Base-by-base conservation (phyloP, 257 asterid genomes). In the Cinchona pubescens region DNA sequence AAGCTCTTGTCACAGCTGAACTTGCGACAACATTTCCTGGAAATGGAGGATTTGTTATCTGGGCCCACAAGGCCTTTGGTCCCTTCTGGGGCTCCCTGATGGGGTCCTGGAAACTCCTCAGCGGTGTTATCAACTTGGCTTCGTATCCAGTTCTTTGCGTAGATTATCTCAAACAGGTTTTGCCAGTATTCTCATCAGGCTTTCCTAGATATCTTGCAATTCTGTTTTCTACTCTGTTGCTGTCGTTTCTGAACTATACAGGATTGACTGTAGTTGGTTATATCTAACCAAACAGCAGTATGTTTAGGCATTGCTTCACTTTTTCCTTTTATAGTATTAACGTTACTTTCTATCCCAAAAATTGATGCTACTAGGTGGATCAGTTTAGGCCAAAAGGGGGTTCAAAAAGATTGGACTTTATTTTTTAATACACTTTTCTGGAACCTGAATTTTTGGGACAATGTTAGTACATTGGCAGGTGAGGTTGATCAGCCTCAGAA, bases 391-490 rank as follows among this genome's bases (percentile, higher is more conserved):
- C 88, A 87, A 38, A 63, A 49, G 2, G 91, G 88, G 3, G 85
- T 86, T 15, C 80, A 87, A 11, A 92, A 75, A 59, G 88, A 92
- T 67, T 92, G 96, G 96, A 89, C 72, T 1, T 56, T 87, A 53
- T 92, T 81, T 79, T 90, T 87, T 79, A 90, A 92, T 53, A 86
- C 97, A 2, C 74, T 92, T 68, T 92, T 92, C 48, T 88, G 93
- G 96, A 92, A 92, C 74, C 73, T 92, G 60, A 90, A 92, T 70
- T 90, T 87, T 64, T 92, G 97, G 94, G 97, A 90, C 55, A 92
- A 85, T 67, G 90, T 87, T 1, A 88, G 95, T 72, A 90, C 96
- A 10, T 79, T 92, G 82, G 95, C 94, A 0, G 92, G 92, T 0
- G 97, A 92, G 66, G 97, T 92, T n/a, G 92, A 87, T 0, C 72